Conservation (phyloP, 2,329 filamentous ascomycete species). For the Byssothecium circinans region DNA sequence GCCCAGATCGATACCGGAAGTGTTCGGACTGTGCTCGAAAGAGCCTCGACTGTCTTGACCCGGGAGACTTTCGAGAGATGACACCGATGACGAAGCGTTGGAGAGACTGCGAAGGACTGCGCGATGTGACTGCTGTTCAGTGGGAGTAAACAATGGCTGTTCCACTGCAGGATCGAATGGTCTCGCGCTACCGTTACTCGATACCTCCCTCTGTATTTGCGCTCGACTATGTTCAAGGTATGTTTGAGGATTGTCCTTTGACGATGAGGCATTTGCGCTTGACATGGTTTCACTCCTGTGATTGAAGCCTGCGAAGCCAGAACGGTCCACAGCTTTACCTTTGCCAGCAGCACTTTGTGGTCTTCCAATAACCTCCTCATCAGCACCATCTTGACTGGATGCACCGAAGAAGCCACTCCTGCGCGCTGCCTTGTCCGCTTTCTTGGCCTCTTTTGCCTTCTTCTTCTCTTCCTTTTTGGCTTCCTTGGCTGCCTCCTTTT, state of each 20-base stretch:
- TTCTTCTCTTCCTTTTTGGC: slow-evolving; percentile 85
- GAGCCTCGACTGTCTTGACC: slow-evolving; percentile 27
- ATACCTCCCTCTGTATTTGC: slow-evolving; percentile 41
- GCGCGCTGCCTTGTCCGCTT: slow-evolving; percentile 68
- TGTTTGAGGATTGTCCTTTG: slow-evolving; percentile 46
- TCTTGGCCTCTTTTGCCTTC: slow-evolving; percentile 64
- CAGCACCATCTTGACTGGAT: slow-evolving; percentile 58
- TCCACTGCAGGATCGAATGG: slow-evolving; percentile 43
- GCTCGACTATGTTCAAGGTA: slow-evolving; percentile 51
- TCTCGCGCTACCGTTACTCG: slow-evolving; percentile 45
- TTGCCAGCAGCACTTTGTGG: slow-evolving; percentile 43
- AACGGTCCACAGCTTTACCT: slow-evolving; percentile 52
- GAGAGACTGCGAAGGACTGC: slow-evolving; percentile 82
- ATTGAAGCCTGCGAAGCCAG: slow-evolving; percentile 45
- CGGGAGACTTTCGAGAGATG: slow-evolving; percentile 68
- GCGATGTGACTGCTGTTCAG: slow-evolving; percentile 52
- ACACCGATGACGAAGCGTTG: slow-evolving; percentile 80
- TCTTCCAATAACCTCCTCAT: slow-evolving; percentile 29
- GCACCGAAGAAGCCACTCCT: slow-evolving; percentile 58
- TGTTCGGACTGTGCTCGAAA: slow-evolving; percentile 52
- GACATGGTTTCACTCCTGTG: slow-evolving; percentile 48
- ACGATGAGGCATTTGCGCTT: slow-evolving; percentile 41
- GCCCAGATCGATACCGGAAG: slow-evolving; percentile 54
- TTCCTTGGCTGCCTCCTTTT: slow-evolving; percentile 79
- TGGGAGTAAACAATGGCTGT: slow-evolving; percentile 28